Percentiles rank a stretch among this genome's conserved stretches.
Conservation (phyloP, 306 rosid genomes). For the Pyrus bretschneideri region DNA sequence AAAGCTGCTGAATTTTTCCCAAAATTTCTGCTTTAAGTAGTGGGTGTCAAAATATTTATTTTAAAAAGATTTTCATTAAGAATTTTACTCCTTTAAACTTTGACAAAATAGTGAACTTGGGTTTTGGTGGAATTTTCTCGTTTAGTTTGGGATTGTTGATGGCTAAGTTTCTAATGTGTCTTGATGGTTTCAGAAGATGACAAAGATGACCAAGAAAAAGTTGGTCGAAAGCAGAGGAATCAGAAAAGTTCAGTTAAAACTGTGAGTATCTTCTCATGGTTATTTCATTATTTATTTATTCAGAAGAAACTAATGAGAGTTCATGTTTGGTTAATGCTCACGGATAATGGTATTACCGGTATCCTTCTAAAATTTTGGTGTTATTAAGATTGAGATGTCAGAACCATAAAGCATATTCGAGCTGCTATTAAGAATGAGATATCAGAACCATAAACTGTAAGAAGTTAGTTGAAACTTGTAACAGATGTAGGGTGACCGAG, state of each 20-base stretch:
- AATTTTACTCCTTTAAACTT: neutral
- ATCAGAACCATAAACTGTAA: too few species aligned
- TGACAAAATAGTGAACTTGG: neutral
- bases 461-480: neutral
- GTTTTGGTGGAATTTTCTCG: neutral
- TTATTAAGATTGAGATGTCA: neutral
- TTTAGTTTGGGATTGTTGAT: neutral
- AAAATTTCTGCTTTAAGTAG: neutral
- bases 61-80: neutral
- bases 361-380: neutral
- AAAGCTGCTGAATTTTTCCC: neutral
- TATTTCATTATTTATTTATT: neutral
- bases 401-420: neutral
- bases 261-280: conserved; percentile 28
- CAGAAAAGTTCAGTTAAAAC: conserved; percentile 28
- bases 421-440: neutral
- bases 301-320: neutral
- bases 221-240: conserved; percentile 42
- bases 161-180: neutral
- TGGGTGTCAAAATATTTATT: neutral
- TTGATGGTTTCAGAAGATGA: conserved; percentile 54
- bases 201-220: conserved; percentile 28
- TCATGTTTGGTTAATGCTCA: neutral
- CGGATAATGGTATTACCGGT: neutral
- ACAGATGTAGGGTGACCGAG: neutral